Conservation (phyloP, 2,329 filamentous ascomycete genomes). For the Truncatella angustata region DNA sequence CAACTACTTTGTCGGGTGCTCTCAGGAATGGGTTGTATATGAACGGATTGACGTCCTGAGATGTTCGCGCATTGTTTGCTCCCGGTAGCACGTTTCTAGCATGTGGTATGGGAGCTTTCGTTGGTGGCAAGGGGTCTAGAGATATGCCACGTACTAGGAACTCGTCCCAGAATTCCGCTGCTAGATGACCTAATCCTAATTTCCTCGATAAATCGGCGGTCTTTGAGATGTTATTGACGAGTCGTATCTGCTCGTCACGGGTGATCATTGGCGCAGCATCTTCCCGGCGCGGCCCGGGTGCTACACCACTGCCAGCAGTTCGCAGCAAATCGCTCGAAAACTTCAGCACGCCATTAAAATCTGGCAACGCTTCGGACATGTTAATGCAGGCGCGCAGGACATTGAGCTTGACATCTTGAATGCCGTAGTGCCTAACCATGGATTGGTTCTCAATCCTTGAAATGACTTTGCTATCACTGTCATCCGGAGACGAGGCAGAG, state of each 20-base stretch:
- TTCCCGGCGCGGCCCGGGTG: constrained; percentile 66
- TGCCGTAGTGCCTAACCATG: constrained; percentile 67
- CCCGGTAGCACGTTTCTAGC: constrained; percentile 53
- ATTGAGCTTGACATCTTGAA: constrained; percentile 77
- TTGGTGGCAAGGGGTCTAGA: constrained; percentile 60
- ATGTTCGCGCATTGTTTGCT: constrained; percentile 46
- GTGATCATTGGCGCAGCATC: constrained; percentile 69
- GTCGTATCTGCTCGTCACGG: constrained; percentile 78
- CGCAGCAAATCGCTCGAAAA: constrained; percentile 84
- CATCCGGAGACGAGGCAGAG: constrained; percentile 29
- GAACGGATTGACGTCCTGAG: constrained; percentile 75
- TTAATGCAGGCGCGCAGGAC: constrained; percentile 87
- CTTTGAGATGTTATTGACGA: constrained; percentile 83
- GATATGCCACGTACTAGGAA: constrained; percentile 81
- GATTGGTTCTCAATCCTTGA: constrained; percentile 60
- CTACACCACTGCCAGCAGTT: constrained; percentile 76
- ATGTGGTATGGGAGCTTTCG: constrained; percentile 66
- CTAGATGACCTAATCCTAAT: constrained; percentile 66
- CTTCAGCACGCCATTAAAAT: constrained; percentile 84
- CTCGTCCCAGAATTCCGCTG: constrained; percentile 94
- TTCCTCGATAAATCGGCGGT: constrained; percentile 76
- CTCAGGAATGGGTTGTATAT: constrained; percentile 94
- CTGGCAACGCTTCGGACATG: constrained; percentile 88
- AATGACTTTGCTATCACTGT: constrained; percentile 52
- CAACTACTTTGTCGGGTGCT: constrained; percentile 54